Evolutionary conservation across 495 filamentous ascomycete species (phyloP).

Genomic region (Hypoxylon subgilvum): DNA sequence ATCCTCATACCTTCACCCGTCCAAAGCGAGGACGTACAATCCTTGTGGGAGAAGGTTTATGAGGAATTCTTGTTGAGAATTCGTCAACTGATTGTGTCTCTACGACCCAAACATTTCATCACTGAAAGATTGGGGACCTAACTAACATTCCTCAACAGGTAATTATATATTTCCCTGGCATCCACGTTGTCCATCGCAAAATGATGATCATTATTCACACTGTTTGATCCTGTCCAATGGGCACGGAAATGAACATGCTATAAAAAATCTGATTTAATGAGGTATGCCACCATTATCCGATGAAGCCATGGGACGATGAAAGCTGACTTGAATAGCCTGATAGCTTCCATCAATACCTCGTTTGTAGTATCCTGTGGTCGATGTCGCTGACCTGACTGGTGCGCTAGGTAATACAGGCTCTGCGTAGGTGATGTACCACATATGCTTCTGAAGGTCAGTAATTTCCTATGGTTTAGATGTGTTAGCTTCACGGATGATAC

Average conservation of each 20-base stretch:
- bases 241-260: constrained; percentile 75
- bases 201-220: constrained; percentile 86
- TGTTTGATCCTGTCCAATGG: constrained; percentile 80
- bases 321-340: constrained; percentile 54
- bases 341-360: constrained; percentile 20
- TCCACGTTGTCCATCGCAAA: constrained; percentile 36
- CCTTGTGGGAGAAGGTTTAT: constrained; percentile 70
- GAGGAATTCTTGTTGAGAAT: constrained; percentile 93
- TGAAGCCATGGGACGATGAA: no score
- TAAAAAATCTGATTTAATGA: constrained; percentile 99
- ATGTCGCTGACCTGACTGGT: constrained; percentile 27
- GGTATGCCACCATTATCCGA: constrained; percentile 64
- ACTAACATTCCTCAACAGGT: constrained; percentile 54
- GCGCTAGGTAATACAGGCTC: constrained; percentile 43
- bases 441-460: constrained; percentile 23
- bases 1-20: constrained; percentile 65
- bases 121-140: constrained; percentile 8
- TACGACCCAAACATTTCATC: background rate
- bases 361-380: constrained; percentile 3
- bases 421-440: background rate
- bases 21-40: constrained; percentile 84
- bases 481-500: constrained; percentile 71
- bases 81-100: constrained; percentile 85
- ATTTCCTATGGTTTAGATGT: constrained; percentile 7
- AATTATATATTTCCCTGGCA: constrained; percentile 41